Conservation (phyloP, 495 filamentous ascomycete genomes). For the Lineolata rhizophorae region DNA sequence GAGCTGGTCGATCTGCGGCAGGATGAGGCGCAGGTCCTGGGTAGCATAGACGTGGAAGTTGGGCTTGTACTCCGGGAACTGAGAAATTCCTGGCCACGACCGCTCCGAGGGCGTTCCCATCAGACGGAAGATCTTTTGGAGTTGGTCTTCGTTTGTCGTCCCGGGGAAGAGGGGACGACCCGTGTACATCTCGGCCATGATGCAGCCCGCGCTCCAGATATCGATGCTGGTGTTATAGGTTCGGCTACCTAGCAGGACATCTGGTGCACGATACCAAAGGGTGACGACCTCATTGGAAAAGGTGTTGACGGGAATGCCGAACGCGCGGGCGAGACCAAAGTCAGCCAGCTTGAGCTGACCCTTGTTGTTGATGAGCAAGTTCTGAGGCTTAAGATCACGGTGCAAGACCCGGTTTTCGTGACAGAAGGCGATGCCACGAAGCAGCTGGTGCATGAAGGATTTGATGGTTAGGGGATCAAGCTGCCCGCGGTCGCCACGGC, state of each 20-base stretch:
- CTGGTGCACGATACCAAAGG: constrained; percentile 87
- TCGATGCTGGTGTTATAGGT: constrained; percentile 97
- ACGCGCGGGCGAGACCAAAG: constrained; percentile 79
- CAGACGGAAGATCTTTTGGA: constrained; percentile 85
- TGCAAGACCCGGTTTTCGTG: constrained; percentile 90
- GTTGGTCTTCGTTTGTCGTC: constrained; percentile 90
- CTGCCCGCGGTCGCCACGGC: constrained; percentile 52
- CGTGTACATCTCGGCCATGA: constrained; percentile 97
- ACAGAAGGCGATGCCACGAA: constrained; percentile 88
- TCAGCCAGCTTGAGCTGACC: constrained; percentile 56
- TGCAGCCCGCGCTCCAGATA: constrained; percentile 93
- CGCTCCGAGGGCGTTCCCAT: constrained; percentile 91
- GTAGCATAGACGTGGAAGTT: constrained; percentile 92
- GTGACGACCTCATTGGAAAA: constrained; percentile 97
- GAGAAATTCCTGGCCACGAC: constrained; percentile 76
- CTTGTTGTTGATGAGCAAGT: constrained; percentile 65
- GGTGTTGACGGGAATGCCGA: constrained; percentile 93
- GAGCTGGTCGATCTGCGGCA: constrained; percentile 71
- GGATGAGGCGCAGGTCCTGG: constrained; percentile 61
- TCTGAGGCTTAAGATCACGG: constrained; percentile 91
- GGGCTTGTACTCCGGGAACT: constrained; percentile 84
- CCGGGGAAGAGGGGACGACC: constrained; percentile 84
- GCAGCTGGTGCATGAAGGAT: constrained; percentile 90
- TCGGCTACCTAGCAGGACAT: constrained; percentile 72
- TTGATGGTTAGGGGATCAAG: constrained; percentile 76